Base-by-base conservation (phyloP, 768 basidiomycete species). In the Rossbeevera mucosa region DNA sequence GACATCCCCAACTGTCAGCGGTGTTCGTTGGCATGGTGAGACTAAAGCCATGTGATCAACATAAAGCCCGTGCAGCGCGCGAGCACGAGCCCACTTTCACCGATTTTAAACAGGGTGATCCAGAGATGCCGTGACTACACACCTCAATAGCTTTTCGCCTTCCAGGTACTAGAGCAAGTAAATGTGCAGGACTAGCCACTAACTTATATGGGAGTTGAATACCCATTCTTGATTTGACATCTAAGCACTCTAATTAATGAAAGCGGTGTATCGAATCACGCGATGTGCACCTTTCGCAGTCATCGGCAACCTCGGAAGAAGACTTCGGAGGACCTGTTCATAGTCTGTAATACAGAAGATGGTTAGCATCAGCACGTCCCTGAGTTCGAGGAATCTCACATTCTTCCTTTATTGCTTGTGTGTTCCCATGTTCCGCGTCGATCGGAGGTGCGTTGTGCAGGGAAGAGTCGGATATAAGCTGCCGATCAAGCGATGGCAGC, bases 141-240 rank as follows among this genome's bases (percentile, higher is more conserved):
- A 77, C 77, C 68, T 79, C 78, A 4, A 80, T 69, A 1, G 77
- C 76, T 57, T 79, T 79, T 40, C 75, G 70, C 38, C 75, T 73
- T 28, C 77, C 77, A 43, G 67, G 66, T 4, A 72, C 60, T 20
- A 79, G 61, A 13, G 59, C 58, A 6, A 66, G 60, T 6, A 77
- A 61, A 4, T 74, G 72, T 8, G 63, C 57, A 2, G 70, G 68
- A 7, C 60, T 66, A 12, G 71, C 48, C 5, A 69, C 71, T 31
- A 76, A 60, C 40, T 65, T 72, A 53, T 79, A 80, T 2, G 76
- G 67, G 16, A 74, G 58, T 22, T 59, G 61, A 16, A 57, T 26
- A 18, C 60, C 56, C 22, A 51, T 52, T 48, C 68, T 69, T 31
- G 63, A 54, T 52, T 71, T 76, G 44, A 70, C 58, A 47, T 76